phyloP scores from a whole-genome alignment of 306 rosid species.

The Sophora flavescens region DNA sequence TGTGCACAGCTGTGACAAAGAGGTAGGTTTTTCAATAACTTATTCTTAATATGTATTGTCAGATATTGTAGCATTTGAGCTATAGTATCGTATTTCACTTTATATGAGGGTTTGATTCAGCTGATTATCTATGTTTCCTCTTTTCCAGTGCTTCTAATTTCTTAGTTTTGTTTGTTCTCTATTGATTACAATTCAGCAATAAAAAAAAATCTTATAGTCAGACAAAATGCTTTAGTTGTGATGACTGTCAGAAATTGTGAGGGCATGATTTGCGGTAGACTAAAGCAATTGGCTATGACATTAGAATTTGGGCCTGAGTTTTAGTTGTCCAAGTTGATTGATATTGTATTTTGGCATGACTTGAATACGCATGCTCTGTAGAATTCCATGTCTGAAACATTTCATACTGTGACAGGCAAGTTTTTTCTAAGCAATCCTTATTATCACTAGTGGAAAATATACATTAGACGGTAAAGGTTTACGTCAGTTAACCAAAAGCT shows the following conservation, averaged over 20 bases:
- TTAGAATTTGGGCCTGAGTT: conserved; percentile 46
- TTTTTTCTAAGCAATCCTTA: no score
- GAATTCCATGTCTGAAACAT: no score
- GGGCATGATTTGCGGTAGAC: conserved; percentile 61
- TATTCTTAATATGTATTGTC: no score
- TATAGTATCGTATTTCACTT: conserved; percentile 61
- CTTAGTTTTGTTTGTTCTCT: conserved; percentile 7
- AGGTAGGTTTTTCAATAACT: no score
- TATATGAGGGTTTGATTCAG: conserved; percentile 70
- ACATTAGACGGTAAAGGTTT: no score
- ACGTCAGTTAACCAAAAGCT: no score
- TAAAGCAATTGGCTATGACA: conserved; percentile 45
- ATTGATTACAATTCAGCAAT: conserved; percentile 40
- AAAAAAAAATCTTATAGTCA: conserved; percentile 54
- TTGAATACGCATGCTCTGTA: conserved; percentile 41
- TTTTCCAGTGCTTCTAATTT: conserved; percentile 38
- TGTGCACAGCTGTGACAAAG: no score
- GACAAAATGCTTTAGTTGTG: conserved; percentile 56
- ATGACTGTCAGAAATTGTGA: conserved; percentile 60
- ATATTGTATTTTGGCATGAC: conserved; percentile 41
- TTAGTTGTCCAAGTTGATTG: conserved; percentile 50
- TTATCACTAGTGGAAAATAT: no score
- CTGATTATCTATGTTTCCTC: conserved; percentile 49
- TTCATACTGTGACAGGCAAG: no score
- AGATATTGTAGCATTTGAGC: conserved; percentile 79